These are phyloP conservation scores for Musa schizocarpa DNA, from an alignment of 176 grass and related monocot species.

Conservation along the genomic window DNA sequence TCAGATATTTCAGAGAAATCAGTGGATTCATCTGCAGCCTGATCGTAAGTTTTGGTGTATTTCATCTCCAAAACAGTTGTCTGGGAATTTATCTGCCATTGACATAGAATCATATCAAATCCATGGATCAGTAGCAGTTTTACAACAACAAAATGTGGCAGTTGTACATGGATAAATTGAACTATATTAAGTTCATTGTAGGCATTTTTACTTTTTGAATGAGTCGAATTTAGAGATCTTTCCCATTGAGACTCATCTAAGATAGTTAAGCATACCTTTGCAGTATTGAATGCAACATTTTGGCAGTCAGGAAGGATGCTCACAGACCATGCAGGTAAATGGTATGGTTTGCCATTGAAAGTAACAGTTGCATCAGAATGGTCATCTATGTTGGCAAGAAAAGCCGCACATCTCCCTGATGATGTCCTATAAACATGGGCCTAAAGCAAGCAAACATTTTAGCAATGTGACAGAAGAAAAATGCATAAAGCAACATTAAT, in stretches of 20 bases:
- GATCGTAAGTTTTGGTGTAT: slow-evolving; percentile 33
- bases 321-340: slow-evolving; percentile 85
- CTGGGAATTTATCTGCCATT: slow-evolving; percentile 62
- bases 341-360: slow-evolving; percentile 71
- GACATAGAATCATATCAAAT: neutral
- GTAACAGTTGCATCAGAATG: slow-evolving; percentile 66
- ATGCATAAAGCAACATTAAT: neutral
- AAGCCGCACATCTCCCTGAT: slow-evolving; percentile 64
- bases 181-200: too few species aligned
- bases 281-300: slow-evolving; percentile 85
- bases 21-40: slow-evolving; percentile 28
- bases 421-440: slow-evolving; percentile 53
- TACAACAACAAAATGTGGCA: too few species aligned
- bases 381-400: slow-evolving; percentile 78
- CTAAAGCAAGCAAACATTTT: slow-evolving; percentile 34
- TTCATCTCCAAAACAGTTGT: slow-evolving; percentile 41
- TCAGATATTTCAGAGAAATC: slow-evolving; percentile 23
- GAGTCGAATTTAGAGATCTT: too few species aligned
- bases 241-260: too few species aligned
- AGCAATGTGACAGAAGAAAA: neutral
- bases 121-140: too few species aligned
- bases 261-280: slow-evolving; percentile 43
- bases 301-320: slow-evolving; percentile 98
- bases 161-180: too few species aligned
- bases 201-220: too few species aligned